Evolutionary conservation across 257 asterid genomes (phyloP), one percentile per base, ranked within the genome.

Genomic region (Craterostigma plantagineum): DNA sequence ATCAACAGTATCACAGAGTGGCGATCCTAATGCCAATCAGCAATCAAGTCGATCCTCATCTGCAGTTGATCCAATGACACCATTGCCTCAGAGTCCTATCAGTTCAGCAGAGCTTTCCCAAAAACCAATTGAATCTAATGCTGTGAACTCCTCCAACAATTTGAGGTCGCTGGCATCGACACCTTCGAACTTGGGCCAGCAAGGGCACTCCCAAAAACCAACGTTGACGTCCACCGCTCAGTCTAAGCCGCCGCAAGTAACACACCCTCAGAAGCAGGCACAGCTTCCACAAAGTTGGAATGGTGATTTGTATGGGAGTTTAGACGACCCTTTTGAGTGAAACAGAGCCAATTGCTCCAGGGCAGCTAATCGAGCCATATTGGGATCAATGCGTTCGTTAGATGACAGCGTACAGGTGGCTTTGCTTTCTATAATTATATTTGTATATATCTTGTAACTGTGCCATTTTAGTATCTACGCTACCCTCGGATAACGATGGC

Each of bases 281-380:
- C 78, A 61, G 70, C 73, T 76, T 64, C 77, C 67, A 51, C 76
- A 67, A 68, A 66, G 79, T 56, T 92, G 82, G 62, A 73, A 62
- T 46, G 66, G 61, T 35, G 58, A 51, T 62, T 45, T 48, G 54
- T 63, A 46, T 63, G 72, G 76, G 50, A 60, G 72, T 56, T 55
- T 85, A 17, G 50, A 63, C 42, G 80, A 79, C 30, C 30, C 54
- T 50, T 77, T 54, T 53, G 77, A 60, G 50, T 64, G 70, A 91
- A 79, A 58, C 77, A 80, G 79, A 46, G 57, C 54, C 30, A 23
- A 23, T 23, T 23, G n/a, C 6, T 23, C 30, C 30, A 23, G 30
- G 30, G 30, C 30, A 23, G 30, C 30, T 23, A 23, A 23, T 23
- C 30, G 30, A 6, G 30, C 30, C 30, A 23, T 23, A 23, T 23